Evolutionary conservation across 2,329 filamentous ascomycete species (phyloP).

Genomic region (Leptographium wingfieldii): DNA sequence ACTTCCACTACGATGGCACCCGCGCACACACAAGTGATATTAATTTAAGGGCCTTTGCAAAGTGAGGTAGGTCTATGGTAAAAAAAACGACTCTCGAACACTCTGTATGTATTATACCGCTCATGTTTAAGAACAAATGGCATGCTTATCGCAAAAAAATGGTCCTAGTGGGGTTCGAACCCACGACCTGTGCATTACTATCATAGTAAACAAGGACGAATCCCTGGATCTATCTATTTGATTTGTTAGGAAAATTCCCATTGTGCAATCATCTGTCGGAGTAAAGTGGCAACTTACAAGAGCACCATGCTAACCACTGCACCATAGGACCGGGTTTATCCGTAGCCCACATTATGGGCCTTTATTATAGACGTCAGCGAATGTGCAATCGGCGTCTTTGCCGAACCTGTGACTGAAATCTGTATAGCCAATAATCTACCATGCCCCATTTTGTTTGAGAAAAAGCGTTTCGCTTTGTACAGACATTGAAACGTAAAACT

Average conservation of each 20-base stretch:
- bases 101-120: too few relatives aligned
- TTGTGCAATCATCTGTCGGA: not conserved
- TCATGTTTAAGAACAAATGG: not conserved
- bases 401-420: too few relatives aligned
- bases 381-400: too few relatives aligned
- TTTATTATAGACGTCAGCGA: not conserved
- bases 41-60: too few relatives aligned
- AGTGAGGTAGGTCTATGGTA: too few relatives aligned
- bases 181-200: slow-evolving; percentile 16
- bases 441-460: too few relatives aligned
- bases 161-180: slow-evolving; percentile 16
- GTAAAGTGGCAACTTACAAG: slow-evolving; percentile 11
- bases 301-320: slow-evolving; percentile 17
- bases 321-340: slow-evolving; percentile 16
- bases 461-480: too few relatives aligned
- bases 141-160: not conserved
- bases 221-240: slow-evolving; percentile 13
- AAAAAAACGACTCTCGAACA: too few relatives aligned
- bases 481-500: too few relatives aligned
- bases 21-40: too few relatives aligned
- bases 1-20: too few relatives aligned
- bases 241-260: slow-evolving; percentile 7
- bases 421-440: too few relatives aligned
- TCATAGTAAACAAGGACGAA: slow-evolving; percentile 12
- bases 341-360: not conserved